Conservation (phyloP, 2,329 filamentous ascomycete species). For the Alternaria metachromatica region DNA sequence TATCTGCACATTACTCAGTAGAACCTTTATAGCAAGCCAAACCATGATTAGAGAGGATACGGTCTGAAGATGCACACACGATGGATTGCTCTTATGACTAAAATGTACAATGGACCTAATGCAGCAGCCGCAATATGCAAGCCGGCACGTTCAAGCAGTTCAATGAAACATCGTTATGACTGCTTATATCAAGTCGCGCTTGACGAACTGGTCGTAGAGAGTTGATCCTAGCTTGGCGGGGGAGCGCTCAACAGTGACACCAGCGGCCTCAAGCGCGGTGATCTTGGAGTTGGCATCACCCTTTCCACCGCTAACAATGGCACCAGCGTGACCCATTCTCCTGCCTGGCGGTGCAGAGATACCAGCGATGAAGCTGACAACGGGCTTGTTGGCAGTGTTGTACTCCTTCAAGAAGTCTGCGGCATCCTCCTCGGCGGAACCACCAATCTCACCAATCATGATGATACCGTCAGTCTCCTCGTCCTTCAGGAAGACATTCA, state of each 20-base stretch:
- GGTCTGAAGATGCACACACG: conserved; percentile 1
- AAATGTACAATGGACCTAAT: conserved; percentile 42
- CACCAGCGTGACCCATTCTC: conserved; percentile 98
- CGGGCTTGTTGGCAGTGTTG: conserved; percentile 94
- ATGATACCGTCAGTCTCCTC: conserved; percentile 98
- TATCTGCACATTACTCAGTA: neutral
- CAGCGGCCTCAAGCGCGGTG: conserved; percentile 86
- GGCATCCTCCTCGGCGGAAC: conserved; percentile 95
- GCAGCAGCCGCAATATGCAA: conserved; percentile 27
- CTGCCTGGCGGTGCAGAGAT: conserved; percentile 96
- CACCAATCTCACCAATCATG: conserved; percentile 99
- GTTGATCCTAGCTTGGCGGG: conserved; percentile 89
- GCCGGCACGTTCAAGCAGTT: conserved; percentile 27
- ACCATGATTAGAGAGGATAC: neutral
- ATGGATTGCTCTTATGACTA: conserved; percentile 44
- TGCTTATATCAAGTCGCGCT: conserved; percentile 86
- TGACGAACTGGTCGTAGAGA: conserved; percentile 93
- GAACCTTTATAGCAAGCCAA: neutral
- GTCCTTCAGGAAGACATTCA: conserved; percentile 95
- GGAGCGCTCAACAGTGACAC: conserved; percentile 88
- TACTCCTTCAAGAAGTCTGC: conserved; percentile 92
- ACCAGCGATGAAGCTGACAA: conserved; percentile 97
- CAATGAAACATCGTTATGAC: conserved; percentile 13
- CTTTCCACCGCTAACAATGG: conserved; percentile 97
- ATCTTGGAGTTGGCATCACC: conserved; percentile 99